Percentiles rank a stretch among this genome's conserved stretches.
Evolutionary conservation across 2,329 filamentous ascomycete species (phyloP).

Genomic region (Penicillium sp.): DNA sequence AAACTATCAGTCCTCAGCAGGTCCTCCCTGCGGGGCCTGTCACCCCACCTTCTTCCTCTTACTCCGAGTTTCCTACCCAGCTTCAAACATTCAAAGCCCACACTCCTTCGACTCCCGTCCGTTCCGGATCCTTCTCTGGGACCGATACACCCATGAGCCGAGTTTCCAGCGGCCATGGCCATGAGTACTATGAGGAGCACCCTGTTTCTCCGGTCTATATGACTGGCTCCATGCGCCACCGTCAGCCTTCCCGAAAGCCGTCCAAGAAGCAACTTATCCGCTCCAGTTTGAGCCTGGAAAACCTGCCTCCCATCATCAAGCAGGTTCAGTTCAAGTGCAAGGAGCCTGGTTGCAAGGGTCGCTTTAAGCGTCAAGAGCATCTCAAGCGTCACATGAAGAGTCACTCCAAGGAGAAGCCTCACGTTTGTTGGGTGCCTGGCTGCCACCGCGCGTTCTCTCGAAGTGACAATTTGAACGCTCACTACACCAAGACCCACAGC

Average conservation of each 20-base stretch:
- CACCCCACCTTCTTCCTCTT: constrained; percentile 39
- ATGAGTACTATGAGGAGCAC: constrained; percentile 38
- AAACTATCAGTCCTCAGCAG: constrained; percentile 39
- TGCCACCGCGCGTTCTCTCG: constrained; percentile 44
- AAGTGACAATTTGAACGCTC: constrained; percentile 47
- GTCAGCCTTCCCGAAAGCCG: constrained; percentile 34
- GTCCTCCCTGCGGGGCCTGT: constrained; percentile 32
- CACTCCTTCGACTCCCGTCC: constrained; percentile 37
- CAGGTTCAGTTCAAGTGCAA: constrained; percentile 45
- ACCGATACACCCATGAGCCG: constrained; percentile 37
- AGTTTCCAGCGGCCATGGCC: constrained; percentile 31
- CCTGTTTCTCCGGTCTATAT: constrained; percentile 34
- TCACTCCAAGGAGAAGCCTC: constrained; percentile 45
- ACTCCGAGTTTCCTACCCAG: constrained; percentile 36
- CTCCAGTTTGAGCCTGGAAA: constrained; percentile 35
- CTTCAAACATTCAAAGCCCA: constrained; percentile 36
- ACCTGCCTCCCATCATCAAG: constrained; percentile 39
- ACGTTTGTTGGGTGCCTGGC: constrained; percentile 45
- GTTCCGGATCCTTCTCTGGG: constrained; percentile 37
- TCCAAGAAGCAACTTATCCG: constrained; percentile 33
- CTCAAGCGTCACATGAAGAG: constrained; percentile 50
- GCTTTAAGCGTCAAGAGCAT: constrained; percentile 51
- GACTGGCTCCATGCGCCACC: constrained; percentile 32
- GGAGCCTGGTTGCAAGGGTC: constrained; percentile 43
- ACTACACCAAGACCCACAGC: constrained; percentile 48